Base-by-base conservation (phyloP, 2,329 filamentous ascomycete genomes). In the Aquanectria penicillioides region DNA sequence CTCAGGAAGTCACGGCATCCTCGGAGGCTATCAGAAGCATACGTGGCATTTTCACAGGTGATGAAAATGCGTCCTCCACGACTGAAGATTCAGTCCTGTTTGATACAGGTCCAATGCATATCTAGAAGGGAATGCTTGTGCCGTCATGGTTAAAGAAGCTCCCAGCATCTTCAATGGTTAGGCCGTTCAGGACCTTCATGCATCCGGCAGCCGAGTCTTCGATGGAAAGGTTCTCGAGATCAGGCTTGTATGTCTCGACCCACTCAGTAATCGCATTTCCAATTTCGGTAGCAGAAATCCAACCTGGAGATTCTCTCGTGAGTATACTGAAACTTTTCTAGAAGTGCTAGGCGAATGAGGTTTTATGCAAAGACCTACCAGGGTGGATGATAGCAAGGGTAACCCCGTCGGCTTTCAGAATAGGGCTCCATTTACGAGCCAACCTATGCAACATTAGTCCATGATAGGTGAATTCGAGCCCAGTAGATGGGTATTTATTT, bases 371-470 rank as follows among this genome's bases (percentile, higher is more conserved):
- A 8, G 18, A 47, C 61, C 15, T 60, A 67, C 65, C 66, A 31
- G 66, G 66, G 40, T 69, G 63, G 26, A 67, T 37, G 17, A 67
- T 28, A 23, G 59, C 54, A 20, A 49, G 61, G n/a, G 62, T 62
- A 22, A 68, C 64, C 1, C 61, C 63, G 9, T 68, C 64, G n/a
- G 18, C 20, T 54, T 68, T 69, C 26, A 69, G 48, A 8, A 47
- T 37, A 11, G 58, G 47, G 34, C 64, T 60, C 66, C 66, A 69
- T 55, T 69, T 69, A 4, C 67, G 57, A 8, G 64, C 47, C 12
- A 68, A 40, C 57, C 53, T 62, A 29, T 20, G 1, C 28, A 38
- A 17, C 25, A 7, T 34, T 34, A 36, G 15, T 17, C 6, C 18
- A 9, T 23, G 11, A 23, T 15, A 13, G 12, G 36, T 23, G n/a